Percentiles rank a stretch among this genome's conserved stretches.
Evolutionary conservation across 371 early-diverging fungal species (phyloP).

Genomic region (Mucor mucedo): DNA sequence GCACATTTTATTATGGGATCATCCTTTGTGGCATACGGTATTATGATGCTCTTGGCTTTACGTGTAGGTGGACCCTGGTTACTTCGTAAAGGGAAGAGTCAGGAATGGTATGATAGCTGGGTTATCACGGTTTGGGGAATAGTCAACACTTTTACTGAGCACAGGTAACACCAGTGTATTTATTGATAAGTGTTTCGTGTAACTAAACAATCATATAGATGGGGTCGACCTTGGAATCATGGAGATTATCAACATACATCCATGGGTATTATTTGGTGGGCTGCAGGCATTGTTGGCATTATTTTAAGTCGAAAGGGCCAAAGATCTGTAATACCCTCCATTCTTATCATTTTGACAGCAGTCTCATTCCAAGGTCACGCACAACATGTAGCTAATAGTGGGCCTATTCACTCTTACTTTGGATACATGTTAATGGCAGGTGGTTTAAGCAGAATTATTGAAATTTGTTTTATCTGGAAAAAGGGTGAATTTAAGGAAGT

Average conservation of each 20-base stretch:
- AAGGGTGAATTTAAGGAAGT: conserved; percentile 38
- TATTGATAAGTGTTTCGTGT: not conserved
- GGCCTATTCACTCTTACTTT: conserved; percentile 66
- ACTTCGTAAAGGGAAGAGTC: conserved; percentile 59
- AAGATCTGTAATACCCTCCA: conserved; percentile 63
- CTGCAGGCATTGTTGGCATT: conserved; percentile 65
- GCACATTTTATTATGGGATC: conserved; percentile 79
- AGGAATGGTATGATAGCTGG: conserved; percentile 74
- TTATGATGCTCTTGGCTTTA: conserved; percentile 57
- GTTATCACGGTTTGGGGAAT: conserved; percentile 71
- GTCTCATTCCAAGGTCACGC: conserved; percentile 66
- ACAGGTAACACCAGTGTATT: conserved; percentile 44
- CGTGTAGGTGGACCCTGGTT: conserved; percentile 69
- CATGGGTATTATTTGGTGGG: conserved; percentile 74
- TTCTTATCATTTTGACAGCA: conserved; percentile 68
- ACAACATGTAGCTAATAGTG: conserved; percentile 65
- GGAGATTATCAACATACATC: conserved; percentile 74
- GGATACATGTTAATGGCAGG: conserved; percentile 67
- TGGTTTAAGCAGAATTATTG: conserved; percentile 63
- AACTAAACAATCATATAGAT: conserved; percentile 30
- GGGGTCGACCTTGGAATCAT: conserved; percentile 65
- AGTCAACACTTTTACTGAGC: conserved; percentile 74
- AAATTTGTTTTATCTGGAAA: conserved; percentile 63
- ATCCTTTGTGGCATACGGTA: conserved; percentile 71
- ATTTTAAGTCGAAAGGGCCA: conserved; percentile 58